These are phyloP conservation scores for Cucurbita maxima DNA, from an alignment of 306 rosid species.

Conservation along the genomic window DNA sequence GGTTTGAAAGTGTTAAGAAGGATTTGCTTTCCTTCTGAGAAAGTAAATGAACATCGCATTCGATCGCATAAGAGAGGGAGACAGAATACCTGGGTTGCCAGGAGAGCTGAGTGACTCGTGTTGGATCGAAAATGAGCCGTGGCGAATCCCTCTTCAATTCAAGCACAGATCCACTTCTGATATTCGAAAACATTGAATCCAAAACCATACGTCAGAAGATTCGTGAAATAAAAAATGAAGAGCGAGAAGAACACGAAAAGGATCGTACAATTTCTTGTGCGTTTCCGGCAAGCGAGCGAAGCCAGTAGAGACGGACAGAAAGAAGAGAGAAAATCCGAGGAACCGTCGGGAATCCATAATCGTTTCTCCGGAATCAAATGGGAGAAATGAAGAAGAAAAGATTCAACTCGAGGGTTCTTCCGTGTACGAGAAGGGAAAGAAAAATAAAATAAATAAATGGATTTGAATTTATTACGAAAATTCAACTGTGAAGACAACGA, in stretches of 20 bases:
- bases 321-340: conserved; percentile 9
- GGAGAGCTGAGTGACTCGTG: conserved; percentile 68
- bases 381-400: neutral
- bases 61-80: neutral
- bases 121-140: conserved; percentile 50
- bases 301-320: neutral
- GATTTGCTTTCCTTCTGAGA: neutral
- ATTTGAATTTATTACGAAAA: neutral
- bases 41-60: neutral
- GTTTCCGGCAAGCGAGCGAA: conserved; percentile 6
- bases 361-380: neutral
- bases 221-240: neutral
- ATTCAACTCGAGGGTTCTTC: neutral
- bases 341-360: neutral
- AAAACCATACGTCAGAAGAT: neutral
- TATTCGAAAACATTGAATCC: neutral
- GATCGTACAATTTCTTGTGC: conserved; percentile 15
- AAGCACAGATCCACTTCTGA: conserved; percentile 45
- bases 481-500: neutral
- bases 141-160: conserved; percentile 25
- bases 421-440: neutral
- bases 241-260: neutral
- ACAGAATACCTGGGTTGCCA: conserved; percentile 74
- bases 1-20: neutral
- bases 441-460: neutral